Percentiles rank a stretch among this genome's conserved stretches.
Conservation (phyloP, 2,329 filamentous ascomycete genomes). For the Ophiocordyceps camponoti-rufipedis region DNA sequence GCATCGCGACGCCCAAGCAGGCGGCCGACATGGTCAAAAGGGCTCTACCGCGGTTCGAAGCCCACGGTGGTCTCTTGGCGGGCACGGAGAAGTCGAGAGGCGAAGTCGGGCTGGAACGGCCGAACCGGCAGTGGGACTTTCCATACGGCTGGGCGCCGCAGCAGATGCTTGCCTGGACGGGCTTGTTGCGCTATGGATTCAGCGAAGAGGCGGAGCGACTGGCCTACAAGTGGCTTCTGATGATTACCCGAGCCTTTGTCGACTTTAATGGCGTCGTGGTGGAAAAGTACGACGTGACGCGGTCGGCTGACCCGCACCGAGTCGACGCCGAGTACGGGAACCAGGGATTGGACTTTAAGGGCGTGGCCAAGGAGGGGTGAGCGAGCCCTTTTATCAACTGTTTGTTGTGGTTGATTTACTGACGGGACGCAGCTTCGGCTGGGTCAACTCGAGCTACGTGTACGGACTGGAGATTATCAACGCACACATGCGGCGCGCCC, state of each 20-base stretch:
- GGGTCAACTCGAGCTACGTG: constrained; percentile 97
- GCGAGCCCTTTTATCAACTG: constrained; percentile 16
- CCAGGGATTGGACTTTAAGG: constrained; percentile 88
- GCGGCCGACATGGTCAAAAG: constrained; percentile 67
- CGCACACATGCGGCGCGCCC: constrained; percentile 72
- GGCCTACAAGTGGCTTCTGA: constrained; percentile 92
- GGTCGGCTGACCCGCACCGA: constrained; percentile 74
- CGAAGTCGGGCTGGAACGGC: constrained; percentile 57
- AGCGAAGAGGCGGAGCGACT: constrained; percentile 75
- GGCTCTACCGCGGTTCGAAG: constrained; percentile 76
- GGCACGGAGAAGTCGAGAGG: constrained; percentile 84
- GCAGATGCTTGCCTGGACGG: constrained; percentile 95
- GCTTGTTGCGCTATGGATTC: constrained; percentile 79
- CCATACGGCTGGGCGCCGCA: constrained; percentile 97
- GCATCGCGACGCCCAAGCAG: constrained; percentile 68
- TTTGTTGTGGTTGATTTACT: background rate
- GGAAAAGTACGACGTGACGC: constrained; percentile 95
- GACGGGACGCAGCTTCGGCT: constrained; percentile 55
- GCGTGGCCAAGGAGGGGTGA: constrained; percentile 88
- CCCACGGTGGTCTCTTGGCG: constrained; percentile 69
- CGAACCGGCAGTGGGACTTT: constrained; percentile 96
- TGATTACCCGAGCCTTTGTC: constrained; percentile 96
- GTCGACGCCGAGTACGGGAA: constrained; percentile 97
- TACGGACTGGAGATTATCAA: constrained; percentile 80
- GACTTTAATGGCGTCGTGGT: constrained; percentile 97